Base-by-base conservation (phyloP, 2,329 filamentous ascomycete genomes). In the Fusarium phyllophilum region DNA sequence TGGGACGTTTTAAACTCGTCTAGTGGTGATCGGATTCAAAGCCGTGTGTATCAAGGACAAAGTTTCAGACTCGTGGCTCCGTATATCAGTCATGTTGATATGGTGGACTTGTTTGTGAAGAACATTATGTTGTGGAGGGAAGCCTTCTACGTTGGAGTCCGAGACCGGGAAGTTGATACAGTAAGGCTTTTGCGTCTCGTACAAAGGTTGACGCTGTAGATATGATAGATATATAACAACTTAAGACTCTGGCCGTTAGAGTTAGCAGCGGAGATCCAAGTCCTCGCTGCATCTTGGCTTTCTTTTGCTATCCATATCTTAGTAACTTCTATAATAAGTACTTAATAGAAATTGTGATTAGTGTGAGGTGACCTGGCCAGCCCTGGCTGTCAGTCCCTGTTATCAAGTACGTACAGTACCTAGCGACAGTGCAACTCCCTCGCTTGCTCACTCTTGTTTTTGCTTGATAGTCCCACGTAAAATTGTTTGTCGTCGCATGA, bases 401-500 rank as follows among this genome's bases (percentile, higher is more conserved):
- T n/a, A n/a, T 41, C 22, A 41, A 41, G 39, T n/a, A 18, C 15
- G 18, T 12, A 12, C 13, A 41, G 39, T 9, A 41, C 12, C 38
- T 22, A n/a, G 13, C 13, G 39, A 41, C 13, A 15, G 13, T n/a
- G 8, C 39, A 8, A 41, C 13, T 41, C 22, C 13, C 8, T 41
- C 17, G 5, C 34, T 38, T 10, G 17, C 36, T 38, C 10, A 10
- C 18, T 38, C 10, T 38, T 38, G 13, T 15, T 41, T n/a, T n/a
- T 10, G 39, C 1, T n/a, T 41, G 20, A 41, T 41, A 15, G 22
- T 41, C 8, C 0, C 8, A 38, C 22, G 39, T 1, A 3, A 15
- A 15, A 0, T 41, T 10, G 6, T n/a, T n/a, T 41, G 8, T 15
- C 2, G 8, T 9, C 22, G 39, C 8, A 2, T n/a, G 39, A n/a